A percentile compares a stretch with the other conserved stretches of the same genome.
Conservation (phyloP, 2,329 filamentous ascomycete genomes). For the Beauveria caledonica region DNA sequence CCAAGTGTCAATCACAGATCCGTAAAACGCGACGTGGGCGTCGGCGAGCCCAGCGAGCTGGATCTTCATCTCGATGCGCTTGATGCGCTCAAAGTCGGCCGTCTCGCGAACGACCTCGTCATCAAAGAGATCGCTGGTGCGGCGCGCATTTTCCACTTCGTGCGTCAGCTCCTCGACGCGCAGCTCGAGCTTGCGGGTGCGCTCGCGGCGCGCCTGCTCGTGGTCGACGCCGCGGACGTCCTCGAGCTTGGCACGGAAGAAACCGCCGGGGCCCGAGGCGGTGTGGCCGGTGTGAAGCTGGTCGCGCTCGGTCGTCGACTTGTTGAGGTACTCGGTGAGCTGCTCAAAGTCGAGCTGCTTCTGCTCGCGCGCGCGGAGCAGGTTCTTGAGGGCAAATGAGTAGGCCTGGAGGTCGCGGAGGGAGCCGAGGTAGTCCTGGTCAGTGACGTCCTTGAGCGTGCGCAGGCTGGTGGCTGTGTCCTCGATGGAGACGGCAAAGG, state of each 20-base stretch:
- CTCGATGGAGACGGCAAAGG: conserved; percentile 79
- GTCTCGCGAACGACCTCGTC: conserved; percentile 94
- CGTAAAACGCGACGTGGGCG: conserved; percentile 81
- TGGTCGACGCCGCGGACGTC: conserved; percentile 96
- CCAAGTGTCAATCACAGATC: conserved; percentile 72
- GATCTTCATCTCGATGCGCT: conserved; percentile 82
- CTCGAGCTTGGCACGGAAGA: conserved; percentile 89
- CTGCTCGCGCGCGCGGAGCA: conserved; percentile 89
- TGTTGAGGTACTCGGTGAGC: conserved; percentile 89
- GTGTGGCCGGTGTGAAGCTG: conserved; percentile 56
- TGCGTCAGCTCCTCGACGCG: conserved; percentile 85
- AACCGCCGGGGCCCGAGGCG: conserved; percentile 68
- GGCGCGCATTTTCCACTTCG: conserved; percentile 82
- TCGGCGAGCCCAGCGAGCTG: conserved; percentile 78
- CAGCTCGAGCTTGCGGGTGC: conserved; percentile 81
- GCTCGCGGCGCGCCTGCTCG: conserved; percentile 80
- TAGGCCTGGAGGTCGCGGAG: conserved; percentile 95
- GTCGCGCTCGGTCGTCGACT: conserved; percentile 81
- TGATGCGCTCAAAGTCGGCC: conserved; percentile 91
- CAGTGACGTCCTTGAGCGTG: conserved; percentile 79
- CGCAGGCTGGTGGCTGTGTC: conserved; percentile 73
- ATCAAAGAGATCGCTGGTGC: conserved; percentile 85
- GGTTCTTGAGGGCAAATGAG: conserved; percentile 73
- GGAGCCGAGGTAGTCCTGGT: conserved; percentile 90
- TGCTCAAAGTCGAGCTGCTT: conserved; percentile 98